These are phyloP conservation scores for Fusarium sp. DNA, from an alignment of 2,329 filamentous ascomycete species.

Conservation along the genomic window DNA sequence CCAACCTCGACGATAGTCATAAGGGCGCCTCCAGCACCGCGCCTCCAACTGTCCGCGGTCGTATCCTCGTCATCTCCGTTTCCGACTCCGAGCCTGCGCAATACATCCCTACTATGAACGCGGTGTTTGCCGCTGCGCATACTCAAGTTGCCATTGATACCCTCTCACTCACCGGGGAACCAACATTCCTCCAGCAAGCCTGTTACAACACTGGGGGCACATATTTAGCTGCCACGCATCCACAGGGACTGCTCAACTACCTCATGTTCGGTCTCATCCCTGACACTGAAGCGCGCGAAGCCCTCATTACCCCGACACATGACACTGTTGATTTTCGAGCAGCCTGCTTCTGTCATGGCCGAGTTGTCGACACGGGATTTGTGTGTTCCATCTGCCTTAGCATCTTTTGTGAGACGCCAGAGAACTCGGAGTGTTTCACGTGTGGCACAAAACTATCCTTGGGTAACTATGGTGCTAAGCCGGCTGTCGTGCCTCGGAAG, in stretches of 20 bases:
- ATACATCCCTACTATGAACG: constrained; percentile 99
- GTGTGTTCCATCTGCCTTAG: constrained; percentile 97
- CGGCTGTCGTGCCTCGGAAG: constrained; percentile 75
- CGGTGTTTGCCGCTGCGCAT: constrained; percentile 93
- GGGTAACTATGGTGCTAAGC: constrained; percentile 78
- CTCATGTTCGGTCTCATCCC: constrained; percentile 94
- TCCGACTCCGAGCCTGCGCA: constrained; percentile 85
- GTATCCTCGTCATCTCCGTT: constrained; percentile 90
- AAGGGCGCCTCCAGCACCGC: constrained; percentile 46
- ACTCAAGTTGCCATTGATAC: constrained; percentile 92
- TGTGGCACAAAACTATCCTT: constrained; percentile 82
- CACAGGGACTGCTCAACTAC: constrained; percentile 84
- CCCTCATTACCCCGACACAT: constrained; percentile 80
- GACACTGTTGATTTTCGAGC: constrained; percentile 94
- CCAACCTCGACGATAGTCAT: constrained; percentile 50
- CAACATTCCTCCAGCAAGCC: constrained; percentile 94
- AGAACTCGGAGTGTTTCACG: constrained; percentile 77
- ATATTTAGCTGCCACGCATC: constrained; percentile 62
- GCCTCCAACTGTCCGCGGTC: constrained; percentile 53
- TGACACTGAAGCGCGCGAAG: constrained; percentile 61
- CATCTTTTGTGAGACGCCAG: constrained; percentile 80
- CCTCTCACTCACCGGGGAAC: constrained; percentile 82
- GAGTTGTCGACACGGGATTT: constrained; percentile 89
- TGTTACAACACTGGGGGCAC: constrained; percentile 68
- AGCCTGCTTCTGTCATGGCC: constrained; percentile 96